Evolutionary conservation across 2,329 filamentous ascomycete species (phyloP).

Genomic region (Curvularia hawaiiensis): DNA sequence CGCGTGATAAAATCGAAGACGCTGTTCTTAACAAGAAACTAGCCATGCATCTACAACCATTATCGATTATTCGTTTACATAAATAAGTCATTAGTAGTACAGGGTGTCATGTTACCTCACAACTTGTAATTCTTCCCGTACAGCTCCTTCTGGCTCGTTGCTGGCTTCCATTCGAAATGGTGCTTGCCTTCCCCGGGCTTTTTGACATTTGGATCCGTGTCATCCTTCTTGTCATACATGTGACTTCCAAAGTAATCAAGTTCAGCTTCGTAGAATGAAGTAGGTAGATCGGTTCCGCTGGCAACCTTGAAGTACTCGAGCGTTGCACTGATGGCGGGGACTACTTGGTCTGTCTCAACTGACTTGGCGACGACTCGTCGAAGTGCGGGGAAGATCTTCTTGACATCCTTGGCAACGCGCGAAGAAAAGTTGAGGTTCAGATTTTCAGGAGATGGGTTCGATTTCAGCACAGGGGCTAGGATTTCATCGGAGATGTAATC

Average conservation of each 20-base stretch:
- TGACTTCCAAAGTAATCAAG: slow-evolving; percentile 74
- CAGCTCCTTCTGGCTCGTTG: slow-evolving; percentile 31
- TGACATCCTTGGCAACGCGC: slow-evolving; percentile 60
- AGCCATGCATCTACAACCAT: neutral
- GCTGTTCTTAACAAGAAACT: neutral
- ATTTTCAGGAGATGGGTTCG: slow-evolving; percentile 47
- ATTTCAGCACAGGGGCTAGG: slow-evolving; percentile 55
- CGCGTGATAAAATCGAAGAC: neutral
- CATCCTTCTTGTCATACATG: slow-evolving; percentile 65
- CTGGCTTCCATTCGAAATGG: slow-evolving; percentile 67
- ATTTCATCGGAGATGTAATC: slow-evolving; percentile 66
- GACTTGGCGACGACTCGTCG: slow-evolving; percentile 63
- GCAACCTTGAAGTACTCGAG: slow-evolving; percentile 72
- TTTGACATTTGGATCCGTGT: slow-evolving; percentile 53
- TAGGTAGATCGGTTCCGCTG: slow-evolving; percentile 64
- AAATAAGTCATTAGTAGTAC: neutral
- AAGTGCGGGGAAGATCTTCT: slow-evolving; percentile 55
- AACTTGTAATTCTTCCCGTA: slow-evolving; percentile 25
- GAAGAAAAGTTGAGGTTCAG: slow-evolving; percentile 51
- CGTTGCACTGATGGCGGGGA: slow-evolving; percentile 65
- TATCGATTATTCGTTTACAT: neutral
- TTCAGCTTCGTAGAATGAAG: slow-evolving; percentile 72
- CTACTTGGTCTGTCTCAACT: slow-evolving; percentile 62
- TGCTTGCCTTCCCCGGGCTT: slow-evolving; percentile 61
- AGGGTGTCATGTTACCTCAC: neutral